These are phyloP conservation scores for Lupinus albus DNA, from an alignment of 306 rosid genomes.

Conservation along the genomic window DNA sequence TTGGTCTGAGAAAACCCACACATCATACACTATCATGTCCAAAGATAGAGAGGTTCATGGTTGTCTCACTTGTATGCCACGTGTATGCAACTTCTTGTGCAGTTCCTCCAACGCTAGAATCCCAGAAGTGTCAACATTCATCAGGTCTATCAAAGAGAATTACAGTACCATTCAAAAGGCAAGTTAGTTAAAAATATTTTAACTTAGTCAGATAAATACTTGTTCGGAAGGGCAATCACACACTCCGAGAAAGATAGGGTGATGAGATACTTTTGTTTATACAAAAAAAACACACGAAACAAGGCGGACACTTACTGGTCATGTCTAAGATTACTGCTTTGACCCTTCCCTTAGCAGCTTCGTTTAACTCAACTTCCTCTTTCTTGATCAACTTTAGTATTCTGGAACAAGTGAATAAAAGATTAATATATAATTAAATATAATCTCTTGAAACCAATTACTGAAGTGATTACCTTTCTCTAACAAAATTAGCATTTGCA, in stretches of 20 bases:
- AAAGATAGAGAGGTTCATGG: slow-evolving; percentile 13
- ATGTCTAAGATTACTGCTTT: slow-evolving; percentile 69
- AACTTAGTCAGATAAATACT: no score
- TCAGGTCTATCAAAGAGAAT: slow-evolving; percentile 52
- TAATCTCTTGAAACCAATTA: neutral
- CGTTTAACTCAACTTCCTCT: slow-evolving; percentile 50
- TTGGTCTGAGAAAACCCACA: neutral
- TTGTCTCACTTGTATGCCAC: slow-evolving; percentile 56
- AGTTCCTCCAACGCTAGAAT: slow-evolving; percentile 73
- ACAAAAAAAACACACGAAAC: no score
- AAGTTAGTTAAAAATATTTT: no score
- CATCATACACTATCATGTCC: neutral
- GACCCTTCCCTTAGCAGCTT: slow-evolving; percentile 45
- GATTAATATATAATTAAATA: neutral
- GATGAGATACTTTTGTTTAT: no score
- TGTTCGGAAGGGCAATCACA: no score
- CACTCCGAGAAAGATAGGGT: no score
- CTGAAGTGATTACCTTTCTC: slow-evolving; percentile 61
- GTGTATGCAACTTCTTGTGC: slow-evolving; percentile 58
- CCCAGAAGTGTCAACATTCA: slow-evolving; percentile 82
- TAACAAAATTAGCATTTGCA: slow-evolving; percentile 76
- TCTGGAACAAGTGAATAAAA: slow-evolving; percentile 46
- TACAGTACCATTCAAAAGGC: neutral
- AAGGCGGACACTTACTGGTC: slow-evolving; percentile 93
- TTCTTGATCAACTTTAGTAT: slow-evolving; percentile 56